phyloP scores from a whole-genome alignment of 1,284 basidiomycete species.

The Boletus albobrunnescens region DNA sequence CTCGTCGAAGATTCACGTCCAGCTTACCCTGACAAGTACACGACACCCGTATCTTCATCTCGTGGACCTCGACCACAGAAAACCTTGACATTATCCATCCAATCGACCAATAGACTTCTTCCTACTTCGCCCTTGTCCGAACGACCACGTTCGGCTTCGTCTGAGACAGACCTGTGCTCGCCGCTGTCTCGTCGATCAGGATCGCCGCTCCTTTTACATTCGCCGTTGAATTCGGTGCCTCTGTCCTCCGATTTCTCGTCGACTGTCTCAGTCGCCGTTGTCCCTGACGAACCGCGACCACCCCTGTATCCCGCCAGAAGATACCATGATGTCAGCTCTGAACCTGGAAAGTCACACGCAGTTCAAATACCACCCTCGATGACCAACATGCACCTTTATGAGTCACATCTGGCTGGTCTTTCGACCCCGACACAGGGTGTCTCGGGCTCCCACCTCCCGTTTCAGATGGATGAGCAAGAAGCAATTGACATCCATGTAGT shows the following conservation, averaged over 20 bases:
- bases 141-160: conserved; percentile 8
- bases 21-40: background rate
- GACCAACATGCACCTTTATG: background rate
- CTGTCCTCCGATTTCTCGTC: background rate
- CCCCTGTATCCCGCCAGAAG: background rate
- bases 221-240: background rate
- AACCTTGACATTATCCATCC: conserved; percentile 4
- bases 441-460: conserved; percentile 18
- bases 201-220: conserved; percentile 3
- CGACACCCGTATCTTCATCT: background rate
- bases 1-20: background rate
- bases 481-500: conserved; percentile 62
- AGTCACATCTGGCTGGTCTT: background rate
- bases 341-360: conserved; percentile 27
- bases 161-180: conserved; percentile 17
- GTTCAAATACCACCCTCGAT: conserved; percentile 3
- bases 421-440: conserved; percentile 8
- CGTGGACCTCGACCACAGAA: conserved; percentile 1
- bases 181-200: conserved; percentile 13
- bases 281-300: background rate
- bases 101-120: conserved; percentile 22
- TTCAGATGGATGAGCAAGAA: conserved; percentile 66
- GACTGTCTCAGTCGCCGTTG: conserved; percentile 3
- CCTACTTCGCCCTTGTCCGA: conserved; percentile 21
- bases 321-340: conserved; percentile 24